Evolutionary conservation across 352 stramenopile species (phyloP), one percentile per base, ranked within the genome.

Genomic region (Pythium rishiriense): DNA sequence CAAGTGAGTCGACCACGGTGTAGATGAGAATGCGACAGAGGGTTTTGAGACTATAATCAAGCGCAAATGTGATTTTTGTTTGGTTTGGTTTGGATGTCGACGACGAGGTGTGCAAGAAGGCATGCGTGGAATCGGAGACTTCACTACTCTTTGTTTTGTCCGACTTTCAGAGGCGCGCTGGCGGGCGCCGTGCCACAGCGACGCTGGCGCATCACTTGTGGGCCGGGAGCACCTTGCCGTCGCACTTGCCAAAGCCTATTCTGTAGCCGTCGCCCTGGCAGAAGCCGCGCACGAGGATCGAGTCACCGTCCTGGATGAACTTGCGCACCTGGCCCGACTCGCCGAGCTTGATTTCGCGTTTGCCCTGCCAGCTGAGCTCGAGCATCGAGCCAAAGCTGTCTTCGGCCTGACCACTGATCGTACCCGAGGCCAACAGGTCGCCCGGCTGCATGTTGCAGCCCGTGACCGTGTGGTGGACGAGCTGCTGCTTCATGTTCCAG

Each of bases 401-500:
- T 35, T 94, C 79, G 49, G 87, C 89, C 42, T 81, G 75, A 54
- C 95, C 94, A 53, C 89, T 98, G 74, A 99, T 99, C 28, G 97
- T 99, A 21, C 97, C 97, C 54, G 85, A 98, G 41, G 83, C 96
- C 21, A 99, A 72, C 51, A 99, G 73, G 70, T 99, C 96, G 22
- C 96, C 96, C 24, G 95, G 80, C 57, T 92, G 85, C 91, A 99
- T 98, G 62, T 97, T 94, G 81, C 95, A 99, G n/a, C 97, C 97
- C 33, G 95, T 98, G 26, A 98, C 87, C 19, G 93, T 97, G 83
- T 99, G 97, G 78, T 99, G 97, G 48, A 97, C 94, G 57, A 99
- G 78, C 76, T 98, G 91, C 78, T 99, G 96, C 73, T 97, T 96
- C 63, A 97, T 96, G 69, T 97, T 99, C 96, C 96, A 99, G 79